Evolutionary conservation across 2,329 filamentous ascomycete genomes (phyloP), one percentile per base, ranked within the genome.

Genomic region (Cercospora zeae-maydis): DNA sequence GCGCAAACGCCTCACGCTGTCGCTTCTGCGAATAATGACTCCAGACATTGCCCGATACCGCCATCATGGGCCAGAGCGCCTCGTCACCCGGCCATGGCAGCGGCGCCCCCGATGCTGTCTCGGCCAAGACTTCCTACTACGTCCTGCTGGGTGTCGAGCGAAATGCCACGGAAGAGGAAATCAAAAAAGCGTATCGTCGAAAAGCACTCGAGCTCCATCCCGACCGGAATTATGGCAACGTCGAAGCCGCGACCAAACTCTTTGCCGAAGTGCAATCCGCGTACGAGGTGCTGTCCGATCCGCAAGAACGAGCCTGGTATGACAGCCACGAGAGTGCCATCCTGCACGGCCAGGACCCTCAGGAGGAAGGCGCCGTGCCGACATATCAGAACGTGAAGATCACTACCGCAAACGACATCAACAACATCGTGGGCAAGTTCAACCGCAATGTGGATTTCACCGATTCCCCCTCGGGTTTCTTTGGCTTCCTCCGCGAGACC

Each of bases 291-390:
- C 84, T 99, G 1, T 96, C 93, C 1, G 95, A 99, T 75, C 88
- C 92, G 10, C 93, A 99, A 75, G 95, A 99, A 76, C 87, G 95
- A 70, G 89, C 93, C 33, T 99, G 95, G 95, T 99, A 99, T 79
- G 93, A 99, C 78, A 92, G 92, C 2, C 95, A 99, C 74, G 88
- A 92, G 64, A 88, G 92, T 69, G 87, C 90, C 56, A 96, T 98
- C 65, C 79, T 98, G 66, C 84, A 85, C 31, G 89, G 88, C 39
- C 82, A 85, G 62, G 85, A 87, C 59, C 79, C 76, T 27, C 76
- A 63, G 68, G 77, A 75, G 37, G 78, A 77, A 19, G 77, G 78
- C 52, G 82, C 81, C 36, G 81, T 85, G 59, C 86, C 86, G 68
- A 86, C 88, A 49, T 80, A 88, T 70, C 79, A 88, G 68, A 88